Conservation (phyloP, 345 rosid species). For the Eucalyptus marginata region DNA sequence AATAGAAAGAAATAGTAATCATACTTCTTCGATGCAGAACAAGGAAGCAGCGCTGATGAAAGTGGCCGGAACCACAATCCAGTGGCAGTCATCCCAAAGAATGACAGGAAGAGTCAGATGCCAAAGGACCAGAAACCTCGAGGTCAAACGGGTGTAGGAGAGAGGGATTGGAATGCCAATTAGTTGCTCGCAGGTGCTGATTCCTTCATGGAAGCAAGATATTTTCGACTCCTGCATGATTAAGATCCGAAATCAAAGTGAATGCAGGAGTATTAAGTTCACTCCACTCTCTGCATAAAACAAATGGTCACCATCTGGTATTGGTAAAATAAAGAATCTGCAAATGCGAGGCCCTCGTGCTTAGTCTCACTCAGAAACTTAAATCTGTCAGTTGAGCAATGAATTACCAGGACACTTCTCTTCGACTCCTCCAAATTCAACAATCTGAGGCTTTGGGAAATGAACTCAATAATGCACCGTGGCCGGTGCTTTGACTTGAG, state of each 20-base stretch:
- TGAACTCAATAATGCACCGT: slow-evolving; percentile 64
- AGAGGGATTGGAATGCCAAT: slow-evolving; percentile 88
- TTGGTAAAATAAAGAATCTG: not conserved
- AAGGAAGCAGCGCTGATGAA: slow-evolving; percentile 91
- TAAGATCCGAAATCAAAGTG: not conserved
- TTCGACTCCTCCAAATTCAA: slow-evolving; percentile 52
- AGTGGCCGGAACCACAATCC: slow-evolving; percentile 97
- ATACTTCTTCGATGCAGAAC: slow-evolving; percentile 98
- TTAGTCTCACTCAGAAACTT: not conserved
- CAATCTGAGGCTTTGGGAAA: slow-evolving; percentile 53
- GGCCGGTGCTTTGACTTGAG: slow-evolving; percentile 76
- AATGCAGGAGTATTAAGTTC: not conserved
- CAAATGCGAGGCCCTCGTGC: not conserved
- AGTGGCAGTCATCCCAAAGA: slow-evolving; percentile 98
- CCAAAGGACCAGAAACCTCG: slow-evolving; percentile 94
- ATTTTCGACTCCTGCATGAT: slow-evolving; percentile 58
- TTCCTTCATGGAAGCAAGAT: slow-evolving; percentile 76
- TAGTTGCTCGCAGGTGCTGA: slow-evolving; percentile 76
- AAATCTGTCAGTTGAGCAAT: not conserved
- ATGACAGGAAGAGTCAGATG: slow-evolving; percentile 87
- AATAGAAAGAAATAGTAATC: not conserved
- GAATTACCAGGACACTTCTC: slow-evolving; percentile 48
- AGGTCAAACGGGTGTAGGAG: slow-evolving; percentile 87
- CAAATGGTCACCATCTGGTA: not conserved
- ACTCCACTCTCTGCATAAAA: not conserved